Percentiles rank a stretch among this genome's conserved stretches.
Conservation (phyloP, 768 basidiomycete species). For the Ramaria sp. region DNA sequence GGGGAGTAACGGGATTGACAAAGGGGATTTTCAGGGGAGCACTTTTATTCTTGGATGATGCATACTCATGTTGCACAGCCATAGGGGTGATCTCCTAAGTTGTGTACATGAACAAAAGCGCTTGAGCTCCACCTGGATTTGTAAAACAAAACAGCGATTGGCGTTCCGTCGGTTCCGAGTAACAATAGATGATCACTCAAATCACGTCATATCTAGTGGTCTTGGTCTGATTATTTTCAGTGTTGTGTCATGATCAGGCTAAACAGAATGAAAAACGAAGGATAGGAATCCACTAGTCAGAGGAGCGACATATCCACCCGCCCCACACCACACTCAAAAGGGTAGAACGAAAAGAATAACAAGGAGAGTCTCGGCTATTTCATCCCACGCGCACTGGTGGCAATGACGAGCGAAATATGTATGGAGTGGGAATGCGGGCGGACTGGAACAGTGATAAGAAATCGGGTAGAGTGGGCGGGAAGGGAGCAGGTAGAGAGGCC, state of each 20-base stretch:
- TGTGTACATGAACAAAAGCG: too few relatives aligned
- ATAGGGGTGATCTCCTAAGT: too few relatives aligned
- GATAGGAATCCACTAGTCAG: not conserved
- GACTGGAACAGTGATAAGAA: slow-evolving; percentile 3
- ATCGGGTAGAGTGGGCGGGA: not conserved
- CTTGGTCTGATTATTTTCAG: not conserved
- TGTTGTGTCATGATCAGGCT: not conserved
- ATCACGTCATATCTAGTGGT: too few relatives aligned
- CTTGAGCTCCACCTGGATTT: too few relatives aligned
- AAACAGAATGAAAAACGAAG: slow-evolving; percentile 1
- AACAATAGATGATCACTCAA: too few relatives aligned
- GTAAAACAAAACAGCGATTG: too few relatives aligned
- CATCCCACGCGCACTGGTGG: slow-evolving; percentile 5
- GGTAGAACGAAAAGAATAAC: not conserved
- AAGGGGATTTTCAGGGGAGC: too few relatives aligned
- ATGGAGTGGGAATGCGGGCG: not conserved
- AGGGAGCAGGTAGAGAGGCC: not conserved
- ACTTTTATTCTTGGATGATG: too few relatives aligned
- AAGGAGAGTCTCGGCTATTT: not conserved
- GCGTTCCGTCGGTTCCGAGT: too few relatives aligned
- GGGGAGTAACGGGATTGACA: too few relatives aligned
- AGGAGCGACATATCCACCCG: not conserved
- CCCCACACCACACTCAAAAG: not conserved
- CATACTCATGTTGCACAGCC: too few relatives aligned
- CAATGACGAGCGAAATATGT: slow-evolving; percentile 7